phyloP scores from a whole-genome alignment of 164 flowering plant species.

The Aristolochia contorta region DNA sequence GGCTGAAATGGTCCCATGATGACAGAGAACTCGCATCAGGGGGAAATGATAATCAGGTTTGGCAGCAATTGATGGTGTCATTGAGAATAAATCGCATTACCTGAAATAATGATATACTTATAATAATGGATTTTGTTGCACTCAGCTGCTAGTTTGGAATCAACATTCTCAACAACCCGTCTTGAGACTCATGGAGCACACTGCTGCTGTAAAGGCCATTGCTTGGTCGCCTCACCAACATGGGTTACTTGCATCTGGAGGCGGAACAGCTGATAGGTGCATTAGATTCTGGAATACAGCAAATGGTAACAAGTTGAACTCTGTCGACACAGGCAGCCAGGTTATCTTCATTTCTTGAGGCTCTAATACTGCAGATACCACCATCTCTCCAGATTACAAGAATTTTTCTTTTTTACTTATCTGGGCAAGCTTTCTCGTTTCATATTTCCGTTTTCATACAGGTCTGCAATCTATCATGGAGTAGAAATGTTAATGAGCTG shows the following conservation, averaged over 20 bases:
- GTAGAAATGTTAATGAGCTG: slow-evolving; percentile 91
- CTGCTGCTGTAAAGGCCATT: slow-evolving; percentile 98
- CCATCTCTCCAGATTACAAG: too few species aligned
- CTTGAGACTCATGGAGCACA: slow-evolving; percentile 73
- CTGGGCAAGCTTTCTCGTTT: background rate
- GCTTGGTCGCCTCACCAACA: slow-evolving; percentile 98
- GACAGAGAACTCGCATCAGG: slow-evolving; percentile 99
- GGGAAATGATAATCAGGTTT: slow-evolving; percentile 98
- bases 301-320: slow-evolving; percentile 69
- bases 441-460: slow-evolving; percentile 11
- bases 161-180: slow-evolving; percentile 82
- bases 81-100: background rate
- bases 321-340: slow-evolving; percentile 95
- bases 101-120: background rate
- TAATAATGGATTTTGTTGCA: background rate
- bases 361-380: too few species aligned
- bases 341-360: slow-evolving; percentile 18
- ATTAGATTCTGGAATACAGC: slow-evolving; percentile 98
- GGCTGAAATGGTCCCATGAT: slow-evolving; percentile 97
- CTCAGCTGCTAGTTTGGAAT: slow-evolving; percentile 93
- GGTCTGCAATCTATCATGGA: slow-evolving; percentile 98
- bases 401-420: background rate
- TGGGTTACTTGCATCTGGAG: slow-evolving; percentile 96
- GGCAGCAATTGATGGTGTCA: background rate
- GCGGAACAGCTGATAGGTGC: slow-evolving; percentile 97